Conservation (phyloP, 1,284 basidiomycete genomes). For the Wallemia ichthyophaga region DNA sequence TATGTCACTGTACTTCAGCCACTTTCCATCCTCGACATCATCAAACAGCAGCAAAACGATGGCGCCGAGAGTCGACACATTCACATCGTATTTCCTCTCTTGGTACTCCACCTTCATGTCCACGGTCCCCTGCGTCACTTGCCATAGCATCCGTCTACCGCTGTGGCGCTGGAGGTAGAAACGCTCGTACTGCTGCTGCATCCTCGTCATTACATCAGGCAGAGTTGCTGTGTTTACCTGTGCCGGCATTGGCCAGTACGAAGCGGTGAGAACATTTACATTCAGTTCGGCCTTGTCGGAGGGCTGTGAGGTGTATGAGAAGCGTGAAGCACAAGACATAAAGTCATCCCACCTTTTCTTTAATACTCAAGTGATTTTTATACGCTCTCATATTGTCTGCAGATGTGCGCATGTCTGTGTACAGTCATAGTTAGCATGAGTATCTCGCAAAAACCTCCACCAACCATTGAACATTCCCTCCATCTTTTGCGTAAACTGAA, state of each 20-base stretch:
- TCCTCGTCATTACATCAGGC: constrained; percentile 29
- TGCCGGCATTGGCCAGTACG: constrained; percentile 58
- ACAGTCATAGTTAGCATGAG: neutral
- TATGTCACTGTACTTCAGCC: constrained; percentile 18
- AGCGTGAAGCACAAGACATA: neutral
- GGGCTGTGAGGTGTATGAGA: constrained; percentile 26
- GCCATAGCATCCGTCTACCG: constrained; percentile 76
- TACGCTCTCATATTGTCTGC: constrained; percentile 53
- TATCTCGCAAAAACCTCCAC: neutral
- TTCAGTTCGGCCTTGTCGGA: constrained; percentile 29
- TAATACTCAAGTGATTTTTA: constrained; percentile 26
- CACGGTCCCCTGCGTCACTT: constrained; percentile 66
- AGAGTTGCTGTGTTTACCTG: constrained; percentile 32
- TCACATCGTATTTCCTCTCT: constrained; percentile 52
- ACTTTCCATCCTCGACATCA: constrained; percentile 12
- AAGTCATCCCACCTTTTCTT: constrained; percentile 13
- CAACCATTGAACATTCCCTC: constrained; percentile 77
- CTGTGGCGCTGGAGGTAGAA: constrained; percentile 74
- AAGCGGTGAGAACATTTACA: constrained; percentile 71
- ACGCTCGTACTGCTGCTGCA: constrained; percentile 47
- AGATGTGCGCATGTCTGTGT: constrained; percentile 58
- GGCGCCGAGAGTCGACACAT: constrained; percentile 67
- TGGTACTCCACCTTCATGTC: constrained; percentile 69
- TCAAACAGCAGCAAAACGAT: constrained; percentile 75
- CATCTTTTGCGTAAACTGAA: constrained; percentile 88